Evolutionary conservation across 305 asterid genomes (phyloP).

Genomic region (Fraxinus latifolia): DNA sequence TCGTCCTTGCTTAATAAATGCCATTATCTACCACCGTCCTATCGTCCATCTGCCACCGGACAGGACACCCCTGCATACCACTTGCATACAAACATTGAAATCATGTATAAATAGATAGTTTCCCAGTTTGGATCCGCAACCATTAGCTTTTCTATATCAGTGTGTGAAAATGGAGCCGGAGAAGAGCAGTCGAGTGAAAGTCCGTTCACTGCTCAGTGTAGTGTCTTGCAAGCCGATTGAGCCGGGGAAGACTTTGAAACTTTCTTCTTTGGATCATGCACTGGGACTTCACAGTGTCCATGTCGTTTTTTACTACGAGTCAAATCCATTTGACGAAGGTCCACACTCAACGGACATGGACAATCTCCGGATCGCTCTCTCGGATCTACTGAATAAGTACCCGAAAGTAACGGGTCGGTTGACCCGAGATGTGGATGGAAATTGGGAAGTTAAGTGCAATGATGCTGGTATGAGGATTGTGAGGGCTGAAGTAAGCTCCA

Average conservation of each 20-base stretch:
- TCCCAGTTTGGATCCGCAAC: not conserved
- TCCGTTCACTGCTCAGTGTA: constrained; percentile 40
- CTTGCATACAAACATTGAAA: not conserved
- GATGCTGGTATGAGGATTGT: constrained; percentile 66
- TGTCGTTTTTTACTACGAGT: constrained; percentile 40
- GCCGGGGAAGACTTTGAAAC: constrained; percentile 33
- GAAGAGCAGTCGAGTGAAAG: constrained; percentile 33
- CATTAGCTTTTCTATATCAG: not conserved
- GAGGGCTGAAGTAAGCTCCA: constrained; percentile 37
- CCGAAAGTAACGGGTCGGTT: constrained; percentile 55
- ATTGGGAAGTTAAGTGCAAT: constrained; percentile 48
- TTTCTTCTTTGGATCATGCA: constrained; percentile 41
- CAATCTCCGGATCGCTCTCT: constrained; percentile 40
- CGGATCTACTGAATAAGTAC: constrained; percentile 36
- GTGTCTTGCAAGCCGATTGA: constrained; percentile 49
- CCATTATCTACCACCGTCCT: not conserved
- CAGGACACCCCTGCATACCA: not conserved
- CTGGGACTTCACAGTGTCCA: constrained; percentile 46
- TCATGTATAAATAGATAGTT: not conserved
- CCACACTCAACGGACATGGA: constrained; percentile 35
- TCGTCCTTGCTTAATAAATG: not conserved
- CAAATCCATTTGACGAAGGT: constrained; percentile 46
- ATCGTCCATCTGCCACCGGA: not conserved
- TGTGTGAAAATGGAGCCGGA: not conserved
- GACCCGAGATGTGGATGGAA: constrained; percentile 36